Conservation (phyloP, 805 yeast genomes). For the Tetrapisispora nanseiensis region DNA sequence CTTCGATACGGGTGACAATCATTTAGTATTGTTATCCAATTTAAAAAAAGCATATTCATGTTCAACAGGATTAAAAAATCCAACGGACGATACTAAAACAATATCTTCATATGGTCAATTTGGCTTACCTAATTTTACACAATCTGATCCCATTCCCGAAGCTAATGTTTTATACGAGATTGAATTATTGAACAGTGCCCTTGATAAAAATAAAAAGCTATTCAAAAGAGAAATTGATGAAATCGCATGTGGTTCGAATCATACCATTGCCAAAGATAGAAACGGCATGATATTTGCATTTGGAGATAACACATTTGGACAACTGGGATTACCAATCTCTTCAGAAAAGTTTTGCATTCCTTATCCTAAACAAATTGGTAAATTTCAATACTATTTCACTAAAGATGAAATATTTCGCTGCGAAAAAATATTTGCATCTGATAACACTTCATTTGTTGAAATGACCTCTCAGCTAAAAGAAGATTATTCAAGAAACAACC, state of each 20-base stretch:
- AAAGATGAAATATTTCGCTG: constrained; percentile 37
- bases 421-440: constrained; percentile 55
- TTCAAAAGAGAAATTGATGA: constrained; percentile 37
- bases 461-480: constrained; percentile 26
- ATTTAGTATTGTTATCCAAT: constrained; percentile 53
- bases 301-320: constrained; percentile 82
- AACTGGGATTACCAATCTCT: constrained; percentile 61
- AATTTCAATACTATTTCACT: constrained; percentile 33
- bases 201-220: constrained; percentile 4
- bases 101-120: constrained; percentile 60
- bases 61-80: constrained; percentile 41
- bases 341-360: constrained; percentile 60
- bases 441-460: constrained; percentile 50
- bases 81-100: constrained; percentile 2
- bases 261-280: constrained; percentile 59
- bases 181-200: constrained; percentile 23
- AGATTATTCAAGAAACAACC: constrained; percentile 22
- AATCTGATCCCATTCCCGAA: constrained; percentile 46
- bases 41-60: constrained; percentile 53
- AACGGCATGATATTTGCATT: constrained; percentile 71
- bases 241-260: constrained; percentile 66
- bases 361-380: constrained; percentile 49
- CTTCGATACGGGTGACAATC: constrained; percentile 53
- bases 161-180: constrained; percentile 40
- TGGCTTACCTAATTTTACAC: constrained; percentile 69